Percentiles rank a stretch among this genome's conserved stretches.
Evolutionary conservation across 2,329 filamentous ascomycete species (phyloP).

Genomic region (Phoma herbarum): DNA sequence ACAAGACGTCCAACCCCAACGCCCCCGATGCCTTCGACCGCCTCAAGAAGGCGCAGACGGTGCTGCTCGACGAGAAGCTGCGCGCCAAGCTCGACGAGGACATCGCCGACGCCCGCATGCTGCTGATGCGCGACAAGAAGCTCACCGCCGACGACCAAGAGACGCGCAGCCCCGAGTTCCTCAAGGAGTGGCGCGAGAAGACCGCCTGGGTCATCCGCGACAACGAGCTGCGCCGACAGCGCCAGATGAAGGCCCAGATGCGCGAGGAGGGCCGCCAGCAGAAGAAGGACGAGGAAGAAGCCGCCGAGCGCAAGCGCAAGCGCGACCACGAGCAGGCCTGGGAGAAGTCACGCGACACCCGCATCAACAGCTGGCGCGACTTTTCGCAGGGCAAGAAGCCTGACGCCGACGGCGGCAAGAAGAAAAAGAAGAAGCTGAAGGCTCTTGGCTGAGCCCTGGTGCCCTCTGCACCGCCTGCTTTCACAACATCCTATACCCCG

Average conservation of each 20-base stretch:
- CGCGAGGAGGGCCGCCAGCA: conserved; percentile 94
- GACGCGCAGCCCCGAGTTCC: conserved; percentile 83
- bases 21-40: conserved; percentile 97
- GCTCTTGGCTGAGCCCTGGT: conserved; percentile 54
- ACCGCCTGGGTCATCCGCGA: conserved; percentile 89
- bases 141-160: conserved; percentile 90
- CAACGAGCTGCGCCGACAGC: conserved; percentile 82
- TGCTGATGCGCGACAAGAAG: conserved; percentile 93
- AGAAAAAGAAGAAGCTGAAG: conserved; percentile 64
- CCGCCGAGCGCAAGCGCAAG: conserved; percentile 68
- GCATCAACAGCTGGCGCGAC: conserved; percentile 92
- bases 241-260: conserved; percentile 92
- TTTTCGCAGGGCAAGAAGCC: conserved; percentile 75
- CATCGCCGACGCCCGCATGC: conserved; percentile 93
- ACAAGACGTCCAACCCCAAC: conserved; percentile 90
- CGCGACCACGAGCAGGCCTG: conserved; percentile 93
- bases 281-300: conserved; percentile 83
- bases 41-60: conserved; percentile 90
- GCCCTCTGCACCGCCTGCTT: background rate
- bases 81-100: conserved; percentile 88
- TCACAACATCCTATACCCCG: background rate
- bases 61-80: conserved; percentile 93
- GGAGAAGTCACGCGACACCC: conserved; percentile 89
- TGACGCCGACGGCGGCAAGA: conserved; percentile 56
- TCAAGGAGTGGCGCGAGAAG: conserved; percentile 88